These are phyloP conservation scores for Henningerozyma blattae DNA, from an alignment of 805 yeast species.

Conservation along the genomic window DNA sequence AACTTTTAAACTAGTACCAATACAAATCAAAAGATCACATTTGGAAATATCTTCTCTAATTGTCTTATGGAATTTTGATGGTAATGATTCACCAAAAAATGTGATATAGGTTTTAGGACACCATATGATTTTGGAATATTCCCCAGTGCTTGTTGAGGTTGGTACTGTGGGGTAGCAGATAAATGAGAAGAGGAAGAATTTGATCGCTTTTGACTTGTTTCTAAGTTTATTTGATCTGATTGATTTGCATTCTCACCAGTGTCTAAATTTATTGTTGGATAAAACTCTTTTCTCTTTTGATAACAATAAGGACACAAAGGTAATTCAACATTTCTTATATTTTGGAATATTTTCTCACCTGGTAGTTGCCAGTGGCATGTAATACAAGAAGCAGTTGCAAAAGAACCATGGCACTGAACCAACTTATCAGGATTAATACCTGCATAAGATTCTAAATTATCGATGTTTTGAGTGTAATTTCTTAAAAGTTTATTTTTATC, in stretches of 20 bases:
- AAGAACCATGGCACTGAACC: conserved; percentile 89
- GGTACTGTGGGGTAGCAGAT: neutral
- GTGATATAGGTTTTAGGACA: conserved; percentile 85
- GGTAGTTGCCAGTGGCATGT: conserved; percentile 57
- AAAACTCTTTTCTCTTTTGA: conserved; percentile 28
- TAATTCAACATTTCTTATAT: conserved; percentile 44
- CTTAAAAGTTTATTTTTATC: conserved; percentile 68
- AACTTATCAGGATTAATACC: conserved; percentile 56
- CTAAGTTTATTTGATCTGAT: neutral
- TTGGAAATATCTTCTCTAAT: conserved; percentile 46
- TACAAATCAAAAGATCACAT: conserved; percentile 72
- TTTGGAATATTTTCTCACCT: conserved; percentile 53
- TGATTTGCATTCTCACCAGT: conserved; percentile 1
- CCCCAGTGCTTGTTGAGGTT: neutral
- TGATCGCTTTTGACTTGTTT: neutral
- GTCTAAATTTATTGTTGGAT: conserved; percentile 12
- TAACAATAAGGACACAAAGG: conserved; percentile 66
- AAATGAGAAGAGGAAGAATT: too few species aligned
- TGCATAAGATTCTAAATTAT: conserved; percentile 71
- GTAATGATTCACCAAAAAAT: conserved; percentile 79
- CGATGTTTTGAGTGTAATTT: conserved; percentile 86
- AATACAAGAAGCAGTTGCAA: conserved; percentile 76
- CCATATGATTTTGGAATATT: conserved; percentile 45
- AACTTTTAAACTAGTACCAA: conserved; percentile 86
- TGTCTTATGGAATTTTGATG: conserved; percentile 50